Evolutionary conservation across 202 grass and related monocot species (phyloP), one percentile per base, ranked within the genome.

Genomic region (Cymbopogon flexuosus): DNA sequence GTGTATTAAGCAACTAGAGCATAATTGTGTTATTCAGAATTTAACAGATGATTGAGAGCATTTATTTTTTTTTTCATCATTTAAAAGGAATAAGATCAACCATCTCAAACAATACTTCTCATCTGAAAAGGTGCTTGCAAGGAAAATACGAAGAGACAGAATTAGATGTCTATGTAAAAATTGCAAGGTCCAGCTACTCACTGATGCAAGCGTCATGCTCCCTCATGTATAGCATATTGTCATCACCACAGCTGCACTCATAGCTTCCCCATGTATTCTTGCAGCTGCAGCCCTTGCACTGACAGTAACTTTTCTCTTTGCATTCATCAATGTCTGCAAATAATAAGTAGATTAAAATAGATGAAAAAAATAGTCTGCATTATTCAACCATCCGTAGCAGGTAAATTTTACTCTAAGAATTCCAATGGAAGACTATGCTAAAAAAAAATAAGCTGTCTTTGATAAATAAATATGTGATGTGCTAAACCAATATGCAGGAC

Each of bases 171-270:
- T 31, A 62, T 15, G 8, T 2, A 80, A 18, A 39, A 85, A 31
- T 70, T 70, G 12, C n/a, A 65, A 65, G 73, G 62, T 56, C 47
- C 47, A 87, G 54, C 2, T 68, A 86, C 90, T 97, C 87, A 97
- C 93, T 93, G 74, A 97, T 91, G 79, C 91, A 97, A 80, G 89
- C 88, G 84, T 93, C 93, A 62, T 97, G 91, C 74, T 97, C 93
- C 82, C 90, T 90, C 78, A 93, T 97, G 84, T 97, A 97, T 57
- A 93, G 68, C 81, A 93, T 84, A 69, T 82, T 91, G 14, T 69
- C 79, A 67, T 69, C 79, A 76, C 86, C 86, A 12, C 93, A 97
- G 81, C 80, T 97, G 87, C 93, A 93, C 35, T 93, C 91, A 27
- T 93, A 93, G 62, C 91, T 93, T 52, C 91, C 91, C 83, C 83